Base-by-base conservation (phyloP, 78 protist species). In the Polysphondylium violaceum region DNA sequence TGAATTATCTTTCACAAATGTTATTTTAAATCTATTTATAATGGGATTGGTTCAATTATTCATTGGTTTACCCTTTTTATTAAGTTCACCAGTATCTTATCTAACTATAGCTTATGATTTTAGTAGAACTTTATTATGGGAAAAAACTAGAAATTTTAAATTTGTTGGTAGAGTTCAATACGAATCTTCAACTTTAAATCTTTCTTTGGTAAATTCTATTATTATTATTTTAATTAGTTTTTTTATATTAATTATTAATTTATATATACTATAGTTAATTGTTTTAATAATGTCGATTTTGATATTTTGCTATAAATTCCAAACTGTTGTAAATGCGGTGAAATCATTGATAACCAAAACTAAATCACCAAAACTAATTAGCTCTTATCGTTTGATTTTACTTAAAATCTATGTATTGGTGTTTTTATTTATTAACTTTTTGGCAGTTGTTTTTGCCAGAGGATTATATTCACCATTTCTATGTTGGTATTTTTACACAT, bases 381-480 rank as follows among this genome's bases (percentile, higher is more conserved):
- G 35, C 31, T 4, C 9, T 60, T 21, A 23, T 2, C 17, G 19
- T 14, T 38, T 35, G 35, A 55, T 3, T 31, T 17, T 7, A 74
- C 12, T 19, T 47, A 67, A 79, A 59, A 43, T 40, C 12, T 43
- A 25, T 27, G 14, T 59, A 36, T 83, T 83, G 56, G 29, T 41
- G 29, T 69, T 83, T n/a, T 25, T 83, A 19, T 50, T 56, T 69
- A 61, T 69, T 19, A 83, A 83, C 40, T 83, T 71, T 72, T 51
- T 76, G 23, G 79, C 89, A 21, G 61, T 91, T 7, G 44, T 71
- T 2, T 83, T 86, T 69, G 83, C 95, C 16, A 64, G 95, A 38
- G 95, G 95, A 17, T 35, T 91, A 23, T 91, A 91, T 58, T 58
- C 95, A 16, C 95, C 95, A 64, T 91, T 91, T 27, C 74, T 91